phyloP scores from a whole-genome alignment of 805 yeast species.

The Lachancea sp. region DNA sequence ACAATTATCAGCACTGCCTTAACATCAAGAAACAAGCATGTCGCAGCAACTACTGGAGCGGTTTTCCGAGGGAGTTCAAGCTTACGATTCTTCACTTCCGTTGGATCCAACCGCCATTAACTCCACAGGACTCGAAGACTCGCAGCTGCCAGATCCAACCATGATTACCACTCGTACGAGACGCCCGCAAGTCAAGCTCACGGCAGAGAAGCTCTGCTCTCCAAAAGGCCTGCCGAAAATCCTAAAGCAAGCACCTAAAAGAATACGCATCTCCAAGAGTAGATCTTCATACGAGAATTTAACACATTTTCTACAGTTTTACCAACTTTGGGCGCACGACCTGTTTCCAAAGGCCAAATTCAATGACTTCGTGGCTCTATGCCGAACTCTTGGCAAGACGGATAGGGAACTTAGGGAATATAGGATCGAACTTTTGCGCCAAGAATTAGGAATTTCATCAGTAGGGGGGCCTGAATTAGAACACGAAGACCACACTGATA shows the following conservation, averaged over 20 bases:
- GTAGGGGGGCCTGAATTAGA: conserved; percentile 4
- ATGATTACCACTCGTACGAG: conserved; percentile 19
- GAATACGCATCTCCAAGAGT: conserved; percentile 31
- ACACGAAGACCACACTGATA: conserved; percentile 1
- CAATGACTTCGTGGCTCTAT: conserved; percentile 54
- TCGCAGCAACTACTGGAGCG: conserved; percentile 5
- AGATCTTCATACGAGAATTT: conserved; percentile 26
- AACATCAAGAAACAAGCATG: too few species aligned
- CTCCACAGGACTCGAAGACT: conserved; percentile 11
- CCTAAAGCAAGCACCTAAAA: conserved; percentile 31
- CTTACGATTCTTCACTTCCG: conserved; percentile 6
- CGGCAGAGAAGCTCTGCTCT: conserved; percentile 45
- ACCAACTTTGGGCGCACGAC: conserved; percentile 71
- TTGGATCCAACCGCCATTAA: conserved; percentile 13
- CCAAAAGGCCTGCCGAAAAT: conserved; percentile 53
- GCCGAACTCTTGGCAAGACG: conserved; percentile 43
- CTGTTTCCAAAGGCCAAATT: conserved; percentile 77
- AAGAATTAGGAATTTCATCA: conserved; percentile 31
- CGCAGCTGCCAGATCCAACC: conserved; percentile 27
- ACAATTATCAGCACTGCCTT: too few species aligned
- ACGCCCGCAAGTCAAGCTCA: conserved; percentile 41
- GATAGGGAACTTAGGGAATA: conserved; percentile 38
- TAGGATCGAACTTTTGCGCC: conserved; percentile 36
- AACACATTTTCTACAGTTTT: conserved; percentile 41
- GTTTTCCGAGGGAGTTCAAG: conserved; percentile 4